A percentile compares a stretch with the other conserved stretches of the same genome.
Evolutionary conservation across 768 basidiomycete species (phyloP).

Genomic region (Chalciporus piperatus): DNA sequence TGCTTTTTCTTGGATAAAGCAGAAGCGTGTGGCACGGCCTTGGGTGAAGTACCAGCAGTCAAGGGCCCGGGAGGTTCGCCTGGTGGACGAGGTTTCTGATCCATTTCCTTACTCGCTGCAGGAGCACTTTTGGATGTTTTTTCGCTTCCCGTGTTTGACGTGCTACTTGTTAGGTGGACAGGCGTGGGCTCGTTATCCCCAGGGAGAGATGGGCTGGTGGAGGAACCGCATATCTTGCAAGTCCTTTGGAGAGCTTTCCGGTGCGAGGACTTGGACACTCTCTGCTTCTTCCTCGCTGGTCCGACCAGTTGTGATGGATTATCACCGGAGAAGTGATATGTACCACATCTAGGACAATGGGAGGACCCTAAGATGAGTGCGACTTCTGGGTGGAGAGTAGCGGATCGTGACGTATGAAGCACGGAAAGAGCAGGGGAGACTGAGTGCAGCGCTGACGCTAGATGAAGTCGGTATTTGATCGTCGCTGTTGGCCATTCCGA

Average conservation of each 20-base stretch:
- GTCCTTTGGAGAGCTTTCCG: constrained; percentile 7
- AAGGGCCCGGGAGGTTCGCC: neutral
- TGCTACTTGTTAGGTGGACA: neutral
- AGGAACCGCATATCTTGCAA: constrained; percentile 23
- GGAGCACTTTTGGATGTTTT: too few relatives aligned
- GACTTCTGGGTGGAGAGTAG: constrained; percentile 27
- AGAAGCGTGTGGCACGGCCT: constrained; percentile 6
- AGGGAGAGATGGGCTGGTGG: neutral
- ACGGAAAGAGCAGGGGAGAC: constrained; percentile 61
- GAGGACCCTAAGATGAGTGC: constrained; percentile 20
- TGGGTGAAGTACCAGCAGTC: neutral
- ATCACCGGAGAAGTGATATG: constrained; percentile 42
- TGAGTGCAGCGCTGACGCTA: constrained; percentile 49
- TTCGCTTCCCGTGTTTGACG: neutral
- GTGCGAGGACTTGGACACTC: constrained; percentile 1
- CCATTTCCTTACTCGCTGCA: neutral
- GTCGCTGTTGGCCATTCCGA: constrained; percentile 23
- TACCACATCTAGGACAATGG: constrained; percentile 55
- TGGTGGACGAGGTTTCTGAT: neutral
- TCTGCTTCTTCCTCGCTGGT: constrained; percentile 21
- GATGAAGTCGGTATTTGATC: constrained; percentile 42
- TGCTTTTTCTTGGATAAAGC: constrained; percentile 32
- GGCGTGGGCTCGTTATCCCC: neutral
- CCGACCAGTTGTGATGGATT: constrained; percentile 34
- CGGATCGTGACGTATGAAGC: constrained; percentile 49